Base-by-base conservation (phyloP, 768 basidiomycete species). In the Mycena rebaudengoi region DNA sequence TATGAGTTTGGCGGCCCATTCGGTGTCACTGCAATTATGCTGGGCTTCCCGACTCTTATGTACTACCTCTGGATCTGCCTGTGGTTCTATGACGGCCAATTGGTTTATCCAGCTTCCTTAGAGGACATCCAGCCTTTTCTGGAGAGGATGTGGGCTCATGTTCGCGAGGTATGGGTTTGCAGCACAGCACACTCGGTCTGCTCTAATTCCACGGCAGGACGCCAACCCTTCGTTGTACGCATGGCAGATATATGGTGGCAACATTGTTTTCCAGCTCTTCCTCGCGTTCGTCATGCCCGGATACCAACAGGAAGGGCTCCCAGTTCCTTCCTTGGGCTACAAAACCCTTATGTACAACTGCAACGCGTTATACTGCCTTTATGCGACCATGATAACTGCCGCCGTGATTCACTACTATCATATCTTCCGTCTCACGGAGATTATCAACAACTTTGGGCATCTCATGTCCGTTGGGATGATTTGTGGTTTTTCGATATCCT, bases 41-140 rank as follows among this genome's bases (percentile, higher is more conserved):
- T 89, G 20, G 90, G 92, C 46, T 99, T 99, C 74, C 98, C 98
- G 0, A 76, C 91, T 25, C 84, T 99, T 64, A 99, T 99, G 96
- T 99, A 98, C 77, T 99, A 99, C 80, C 86, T 99, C 65, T 98
- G 95, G 95, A 94, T 94, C 61, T 99, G 98, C 73, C 85, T 98
- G 33, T 94, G 91, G 88, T 97, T 96, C 77, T 96, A 98, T 73
- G 91, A 98, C 67, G 98, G 98, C 40, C 85, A 85, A 67, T 80
- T 96, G 33, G 86, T 91, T 8, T 76, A 83, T 66, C 96, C 95
- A 1, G 78, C 77, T 14, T 91, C 91, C 8, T 61, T 85, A 28
- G 87, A 86, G 26, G 92, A 94, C 60, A 83, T 96, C 39, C 66
- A 81, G 62, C 95, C 96, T 1, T 96, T 96, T 82, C 74, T 98